These are phyloP conservation scores for Nitzschia inconspicua DNA, from an alignment of 108 stramenopile species.

Conservation along the genomic window DNA sequence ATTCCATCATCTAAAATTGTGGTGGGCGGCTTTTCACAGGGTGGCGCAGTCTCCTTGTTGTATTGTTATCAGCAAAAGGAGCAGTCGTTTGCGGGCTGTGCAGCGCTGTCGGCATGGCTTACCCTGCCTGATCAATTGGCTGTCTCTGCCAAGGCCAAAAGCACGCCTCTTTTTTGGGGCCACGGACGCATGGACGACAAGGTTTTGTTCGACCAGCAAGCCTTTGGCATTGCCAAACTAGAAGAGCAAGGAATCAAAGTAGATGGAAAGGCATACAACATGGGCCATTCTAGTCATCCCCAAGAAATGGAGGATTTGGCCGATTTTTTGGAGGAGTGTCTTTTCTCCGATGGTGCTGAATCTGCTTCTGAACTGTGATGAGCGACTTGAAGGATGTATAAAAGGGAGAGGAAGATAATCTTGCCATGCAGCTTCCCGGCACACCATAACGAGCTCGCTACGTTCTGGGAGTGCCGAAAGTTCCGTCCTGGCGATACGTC, in stretches of 20 bases:
- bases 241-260: slow-evolving; percentile 37
- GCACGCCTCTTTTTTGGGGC: slow-evolving; percentile 78
- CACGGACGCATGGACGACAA: slow-evolving; percentile 83
- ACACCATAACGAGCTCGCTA: too few species aligned
- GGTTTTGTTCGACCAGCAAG: slow-evolving; percentile 79
- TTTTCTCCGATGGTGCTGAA: too few species aligned
- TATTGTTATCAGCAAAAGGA: slow-evolving; percentile 51
- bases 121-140: slow-evolving; percentile 69
- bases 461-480: too few species aligned
- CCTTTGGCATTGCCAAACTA: slow-evolving; percentile 62
- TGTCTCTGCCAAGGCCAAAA: slow-evolving; percentile 39
- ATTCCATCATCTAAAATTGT: slow-evolving; percentile 65
- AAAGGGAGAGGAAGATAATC: too few species aligned
- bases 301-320: slow-evolving; percentile 74
- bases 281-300: slow-evolving; percentile 72
- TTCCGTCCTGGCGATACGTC: too few species aligned
- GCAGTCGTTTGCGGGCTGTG: slow-evolving; percentile 67
- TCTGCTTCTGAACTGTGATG: too few species aligned
- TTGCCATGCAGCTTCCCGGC: too few species aligned
- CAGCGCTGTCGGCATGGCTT: slow-evolving; percentile 68
- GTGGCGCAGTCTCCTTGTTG: slow-evolving; percentile 74
- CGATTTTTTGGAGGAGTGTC: slow-evolving; percentile 73
- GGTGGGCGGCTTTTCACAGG: slow-evolving; percentile 85
- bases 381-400: too few species aligned
- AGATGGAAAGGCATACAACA: slow-evolving; percentile 35